A percentile compares a stretch with the other conserved stretches of the same genome.
Conservation (phyloP, 176 grass and related monocot genomes). For the Cenchrus americanus region DNA sequence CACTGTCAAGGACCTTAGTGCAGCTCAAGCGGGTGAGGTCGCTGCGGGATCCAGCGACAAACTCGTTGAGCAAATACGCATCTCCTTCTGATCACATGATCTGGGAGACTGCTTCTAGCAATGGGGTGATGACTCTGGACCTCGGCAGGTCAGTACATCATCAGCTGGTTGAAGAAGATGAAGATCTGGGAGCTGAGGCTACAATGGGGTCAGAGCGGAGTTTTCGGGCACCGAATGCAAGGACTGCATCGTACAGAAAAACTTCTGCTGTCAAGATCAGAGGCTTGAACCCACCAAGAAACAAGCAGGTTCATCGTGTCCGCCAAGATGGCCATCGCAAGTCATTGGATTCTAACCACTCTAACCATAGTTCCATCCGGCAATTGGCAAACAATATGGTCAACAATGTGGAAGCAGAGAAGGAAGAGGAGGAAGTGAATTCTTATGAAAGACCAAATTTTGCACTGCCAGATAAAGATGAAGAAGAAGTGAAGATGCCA, state of each 20-base stretch:
- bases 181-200: constrained; percentile 55
- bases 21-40: constrained; percentile 92
- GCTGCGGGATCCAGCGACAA: constrained; percentile 83
- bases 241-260: constrained; percentile 66
- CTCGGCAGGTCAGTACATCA: constrained; percentile 53
- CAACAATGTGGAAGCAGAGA: constrained; percentile 58
- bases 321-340: constrained; percentile 59
- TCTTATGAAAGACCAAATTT: constrained; percentile 54
- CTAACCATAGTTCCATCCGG: constrained; percentile 47
- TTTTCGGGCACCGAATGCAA: constrained; percentile 56
- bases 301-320: constrained; percentile 67
- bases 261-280: constrained; percentile 66
- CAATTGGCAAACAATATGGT: constrained; percentile 54
- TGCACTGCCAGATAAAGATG: constrained; percentile 43
- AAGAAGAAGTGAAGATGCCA: constrained; percentile 50
- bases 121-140: constrained; percentile 48
- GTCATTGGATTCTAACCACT: constrained; percentile 66
- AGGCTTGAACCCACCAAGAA: constrained; percentile 73
- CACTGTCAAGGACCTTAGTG: constrained; percentile 93
- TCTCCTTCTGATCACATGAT: constrained; percentile 59
- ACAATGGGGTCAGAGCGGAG: constrained; percentile 63
- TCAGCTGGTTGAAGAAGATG: constrained; percentile 60
- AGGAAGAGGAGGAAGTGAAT: constrained; percentile 75
- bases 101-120: constrained; percentile 81
- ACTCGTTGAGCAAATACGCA: constrained; percentile 74